Evolutionary conservation across 2,329 filamentous ascomycete genomes (phyloP).

Genomic region (Arthrinium puccinioides): DNA sequence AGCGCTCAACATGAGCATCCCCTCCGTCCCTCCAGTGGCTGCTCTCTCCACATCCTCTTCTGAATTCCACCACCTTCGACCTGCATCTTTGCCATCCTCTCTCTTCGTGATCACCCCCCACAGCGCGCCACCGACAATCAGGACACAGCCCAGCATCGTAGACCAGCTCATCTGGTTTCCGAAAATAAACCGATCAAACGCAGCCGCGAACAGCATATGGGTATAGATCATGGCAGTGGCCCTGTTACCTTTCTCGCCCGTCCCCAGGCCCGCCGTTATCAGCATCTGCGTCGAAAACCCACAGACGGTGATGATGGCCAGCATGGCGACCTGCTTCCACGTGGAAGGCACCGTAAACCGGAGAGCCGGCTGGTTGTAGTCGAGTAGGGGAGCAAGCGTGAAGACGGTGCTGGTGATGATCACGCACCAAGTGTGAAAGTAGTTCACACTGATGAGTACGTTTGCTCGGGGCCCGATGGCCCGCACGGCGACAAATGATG

Average conservation of each 20-base stretch:
- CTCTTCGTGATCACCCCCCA: constrained; percentile 41
- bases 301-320: constrained; percentile 61
- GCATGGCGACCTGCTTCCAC: constrained; percentile 54
- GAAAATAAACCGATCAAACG: constrained; percentile 45
- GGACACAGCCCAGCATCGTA: constrained; percentile 41
- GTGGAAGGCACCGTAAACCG: constrained; percentile 33
- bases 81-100: constrained; percentile 13
- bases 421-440: constrained; percentile 67
- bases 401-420: constrained; percentile 60
- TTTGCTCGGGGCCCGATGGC: constrained; percentile 76
- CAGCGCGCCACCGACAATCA: constrained; percentile 47
- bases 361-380: constrained; percentile 38
- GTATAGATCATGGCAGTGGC: constrained; percentile 53
- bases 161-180: constrained; percentile 40
- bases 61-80: constrained; percentile 19
- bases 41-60: constrained; percentile 22
- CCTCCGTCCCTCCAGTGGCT: constrained; percentile 2
- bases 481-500: constrained; percentile 68
- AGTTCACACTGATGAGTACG: constrained; percentile 78
- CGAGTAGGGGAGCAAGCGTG: constrained; percentile 36
- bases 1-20: constrained; percentile 31
- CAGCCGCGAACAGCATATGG: constrained; percentile 48
- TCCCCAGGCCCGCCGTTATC: constrained; percentile 63
- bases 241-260: constrained; percentile 59
- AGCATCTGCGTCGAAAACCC: constrained; percentile 84